A percentile compares a stretch with the other conserved stretches of the same genome.
Evolutionary conservation across 1,284 basidiomycete species (phyloP).

Genomic region (Vanrija sp.): DNA sequence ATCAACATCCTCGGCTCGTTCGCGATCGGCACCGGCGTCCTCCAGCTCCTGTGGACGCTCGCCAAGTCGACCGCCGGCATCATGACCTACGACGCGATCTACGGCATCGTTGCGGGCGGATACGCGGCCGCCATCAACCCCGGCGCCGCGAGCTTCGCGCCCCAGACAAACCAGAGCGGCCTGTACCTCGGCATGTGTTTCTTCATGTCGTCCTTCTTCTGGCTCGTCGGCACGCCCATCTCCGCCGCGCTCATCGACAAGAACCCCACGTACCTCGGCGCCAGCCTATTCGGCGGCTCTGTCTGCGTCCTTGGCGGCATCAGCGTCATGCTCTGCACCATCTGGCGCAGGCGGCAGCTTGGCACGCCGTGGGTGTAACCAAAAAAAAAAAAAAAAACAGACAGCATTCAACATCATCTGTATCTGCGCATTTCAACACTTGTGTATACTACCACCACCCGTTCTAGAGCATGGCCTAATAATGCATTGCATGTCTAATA

Average conservation of each 20-base stretch:
- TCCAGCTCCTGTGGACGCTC: slow-evolving; percentile 33
- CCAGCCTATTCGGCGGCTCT: slow-evolving; percentile 30
- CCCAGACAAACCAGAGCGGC: slow-evolving; percentile 29
- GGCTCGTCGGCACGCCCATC: slow-evolving; percentile 32
- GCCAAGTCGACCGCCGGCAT: slow-evolving; percentile 19
- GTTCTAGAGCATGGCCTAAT: too few species aligned
- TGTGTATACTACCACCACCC: too few species aligned
- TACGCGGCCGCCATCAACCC: slow-evolving; percentile 32
- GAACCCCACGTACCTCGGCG: slow-evolving; percentile 25
- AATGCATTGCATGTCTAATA: too few species aligned
- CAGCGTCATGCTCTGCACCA: background rate
- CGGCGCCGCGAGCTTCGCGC: slow-evolving; percentile 30
- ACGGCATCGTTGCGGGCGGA: slow-evolving; percentile 28
- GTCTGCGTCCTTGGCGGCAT: slow-evolving; percentile 14
- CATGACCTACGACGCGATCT: slow-evolving; percentile 29
- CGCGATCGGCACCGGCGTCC: slow-evolving; percentile 20
- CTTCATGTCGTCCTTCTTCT: slow-evolving; percentile 33
- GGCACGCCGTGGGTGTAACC: slow-evolving; percentile 11
- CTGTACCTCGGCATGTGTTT: slow-evolving; percentile 38
- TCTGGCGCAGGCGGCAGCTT: slow-evolving; percentile 8
- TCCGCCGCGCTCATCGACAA: slow-evolving; percentile 28
- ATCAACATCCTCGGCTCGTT: slow-evolving; percentile 35
- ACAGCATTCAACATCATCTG: too few species aligned
- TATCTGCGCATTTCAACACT: too few species aligned
- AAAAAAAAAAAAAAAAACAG: too few species aligned